Conservation (phyloP, 2,329 filamentous ascomycete genomes). For the Seiridium unicorne region DNA sequence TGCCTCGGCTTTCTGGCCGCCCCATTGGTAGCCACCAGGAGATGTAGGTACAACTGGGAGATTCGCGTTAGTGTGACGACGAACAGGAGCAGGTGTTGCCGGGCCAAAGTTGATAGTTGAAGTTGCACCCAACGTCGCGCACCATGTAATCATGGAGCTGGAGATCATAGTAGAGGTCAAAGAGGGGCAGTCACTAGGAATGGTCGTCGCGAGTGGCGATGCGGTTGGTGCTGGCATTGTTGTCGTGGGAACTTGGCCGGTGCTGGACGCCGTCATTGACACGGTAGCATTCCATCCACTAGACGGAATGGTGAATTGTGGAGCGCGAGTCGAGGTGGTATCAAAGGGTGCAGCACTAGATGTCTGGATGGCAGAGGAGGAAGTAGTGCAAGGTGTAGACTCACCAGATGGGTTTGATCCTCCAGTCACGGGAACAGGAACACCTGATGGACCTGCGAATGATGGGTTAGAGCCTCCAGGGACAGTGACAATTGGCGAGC, state of each 20-base stretch:
- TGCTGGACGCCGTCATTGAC: conserved; percentile 14
- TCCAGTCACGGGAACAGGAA: not conserved
- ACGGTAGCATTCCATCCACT: conserved; percentile 29
- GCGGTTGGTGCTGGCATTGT: not conserved
- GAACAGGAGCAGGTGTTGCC: not conserved
- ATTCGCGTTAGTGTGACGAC: not conserved
- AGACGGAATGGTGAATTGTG: conserved; percentile 23
- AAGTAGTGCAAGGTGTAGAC: conserved; percentile 17
- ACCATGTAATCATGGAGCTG: conserved; percentile 7
- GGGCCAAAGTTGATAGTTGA: conserved; percentile 3
- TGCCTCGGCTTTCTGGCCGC: not conserved
- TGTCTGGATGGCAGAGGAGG: conserved; percentile 11
- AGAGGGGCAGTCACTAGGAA: not conserved
- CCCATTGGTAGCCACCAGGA: conserved; percentile 2
- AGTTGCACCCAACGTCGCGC: not conserved
- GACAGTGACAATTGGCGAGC: not conserved
- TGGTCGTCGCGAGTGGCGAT: not conserved
- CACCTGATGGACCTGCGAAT: not conserved
- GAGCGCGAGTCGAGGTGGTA: conserved; percentile 16
- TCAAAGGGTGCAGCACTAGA: conserved; percentile 14
- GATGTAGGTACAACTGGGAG: conserved; percentile 4
- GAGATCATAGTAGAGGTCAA: conserved; percentile 5
- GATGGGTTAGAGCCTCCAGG: not conserved
- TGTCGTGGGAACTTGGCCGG: not conserved
- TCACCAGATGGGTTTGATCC: conserved; percentile 1